Base-by-base conservation (phyloP, 148 eudicot species). In the Chenopodium formosanum region DNA sequence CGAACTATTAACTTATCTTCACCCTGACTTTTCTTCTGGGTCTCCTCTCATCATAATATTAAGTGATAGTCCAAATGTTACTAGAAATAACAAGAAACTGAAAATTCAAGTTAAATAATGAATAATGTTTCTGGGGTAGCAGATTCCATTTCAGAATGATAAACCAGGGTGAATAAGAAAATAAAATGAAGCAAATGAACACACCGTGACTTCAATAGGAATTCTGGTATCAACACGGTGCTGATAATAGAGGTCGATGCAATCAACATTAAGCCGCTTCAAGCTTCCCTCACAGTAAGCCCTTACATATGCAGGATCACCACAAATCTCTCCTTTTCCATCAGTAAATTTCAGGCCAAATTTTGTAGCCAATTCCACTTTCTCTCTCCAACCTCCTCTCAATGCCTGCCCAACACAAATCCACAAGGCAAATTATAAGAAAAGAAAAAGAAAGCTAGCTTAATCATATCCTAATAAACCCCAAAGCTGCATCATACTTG, bases 201-300 rank as follows among this genome's bases (percentile, higher is more conserved):
- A 56, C 4, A 56, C 86, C 82, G 86, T 84, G 83, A 84, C 71
- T 79, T 84, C 86, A 75, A 84, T 84, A 29, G 86, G 86, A 22
- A 79, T 25, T 47, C 25, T 63, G 48, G 80, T 69, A 80, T 84
- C 86, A 74, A 84, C 64, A 2, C 86, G 80, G 27, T 83, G 82
- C 48, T 74, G 75, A 70, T 83, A 83, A 75, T 83, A 83, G 48
- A 83, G 82, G 68, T 84, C 86, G 9, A 84, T 84, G 79, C 46
- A 84, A 56, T 84, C 77, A 44, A 84, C 74, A 70, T 69, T 83
- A 47, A 79, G 86, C 40, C 86, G 69, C 83, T 84, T 79, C 76
- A 84, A 84, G 72, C 86, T 84, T 19, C 76, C 82, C 58, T 84
- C 86, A 80, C 86, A 84, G 44, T 70, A 58, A 40, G 79, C 80